phyloP scores from a whole-genome alignment of 2,329 filamentous ascomycete genomes.

The Immersiporthe knoxdaviesiana region DNA sequence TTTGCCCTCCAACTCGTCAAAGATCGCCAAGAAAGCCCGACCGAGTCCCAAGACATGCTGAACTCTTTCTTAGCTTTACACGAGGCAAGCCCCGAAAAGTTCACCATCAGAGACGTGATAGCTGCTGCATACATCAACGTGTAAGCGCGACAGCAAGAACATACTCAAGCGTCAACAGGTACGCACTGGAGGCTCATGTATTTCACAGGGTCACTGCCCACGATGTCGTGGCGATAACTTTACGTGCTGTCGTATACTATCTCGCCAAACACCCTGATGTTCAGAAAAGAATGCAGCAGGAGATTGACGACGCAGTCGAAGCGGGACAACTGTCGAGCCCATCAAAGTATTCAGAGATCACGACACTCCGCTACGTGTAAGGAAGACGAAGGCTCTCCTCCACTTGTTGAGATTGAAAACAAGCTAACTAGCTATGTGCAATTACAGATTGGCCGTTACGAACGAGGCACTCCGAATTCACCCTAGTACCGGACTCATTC shows the following conservation, averaged over 20 bases:
- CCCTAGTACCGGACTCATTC: constrained; percentile 59
- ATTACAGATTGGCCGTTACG: constrained; percentile 49
- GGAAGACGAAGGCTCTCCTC: too few relatives aligned
- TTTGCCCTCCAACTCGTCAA: too few relatives aligned
- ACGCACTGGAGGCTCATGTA: neutral
- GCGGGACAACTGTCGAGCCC: too few relatives aligned
- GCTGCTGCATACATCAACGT: constrained; percentile 10
- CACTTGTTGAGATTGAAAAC: too few relatives aligned
- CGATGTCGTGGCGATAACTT: neutral
- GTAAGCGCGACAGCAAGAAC: neutral
- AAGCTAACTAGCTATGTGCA: neutral
- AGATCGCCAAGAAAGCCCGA: too few relatives aligned
- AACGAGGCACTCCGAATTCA: constrained; percentile 67
- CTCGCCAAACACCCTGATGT: neutral
- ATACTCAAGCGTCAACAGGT: too few relatives aligned
- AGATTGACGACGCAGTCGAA: too few relatives aligned
- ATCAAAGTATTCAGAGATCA: too few relatives aligned
- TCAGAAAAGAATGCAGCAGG: neutral
- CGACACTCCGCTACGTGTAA: too few relatives aligned
- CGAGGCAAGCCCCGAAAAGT: neutral
- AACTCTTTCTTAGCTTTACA: neutral
- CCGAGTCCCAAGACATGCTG: constrained; percentile 1
- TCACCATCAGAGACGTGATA: constrained; percentile 1
- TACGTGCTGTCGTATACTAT: constrained; percentile 5
- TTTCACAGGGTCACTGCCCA: neutral